Percentiles rank a stretch among this genome's conserved stretches.
These are phyloP conservation scores for Alternaria conjuncta DNA, from an alignment of 2,329 filamentous ascomycete species.

Conservation along the genomic window DNA sequence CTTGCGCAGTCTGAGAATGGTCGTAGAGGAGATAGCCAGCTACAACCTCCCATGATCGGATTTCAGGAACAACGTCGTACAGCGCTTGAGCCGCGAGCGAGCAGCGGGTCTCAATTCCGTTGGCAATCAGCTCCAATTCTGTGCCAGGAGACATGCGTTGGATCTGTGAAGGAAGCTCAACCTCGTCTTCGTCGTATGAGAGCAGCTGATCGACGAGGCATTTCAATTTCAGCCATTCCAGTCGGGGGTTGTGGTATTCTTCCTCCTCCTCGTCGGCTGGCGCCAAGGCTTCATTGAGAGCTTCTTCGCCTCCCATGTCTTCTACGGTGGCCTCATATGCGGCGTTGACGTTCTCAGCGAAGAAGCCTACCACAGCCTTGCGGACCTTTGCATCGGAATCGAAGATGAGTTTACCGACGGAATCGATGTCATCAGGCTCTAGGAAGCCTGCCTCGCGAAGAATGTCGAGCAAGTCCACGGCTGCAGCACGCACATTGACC, in stretches of 20 bases:
- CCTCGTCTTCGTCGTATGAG: conserved; percentile 75
- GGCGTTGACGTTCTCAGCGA: conserved; percentile 85
- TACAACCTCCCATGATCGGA: conserved; percentile 86
- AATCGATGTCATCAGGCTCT: conserved; percentile 89
- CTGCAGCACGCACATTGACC: conserved; percentile 75
- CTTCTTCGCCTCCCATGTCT: conserved; percentile 80
- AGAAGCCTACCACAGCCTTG: conserved; percentile 89
- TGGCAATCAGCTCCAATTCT: conserved; percentile 61
- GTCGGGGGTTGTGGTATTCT: conserved; percentile 75
- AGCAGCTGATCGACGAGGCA: conserved; percentile 84
- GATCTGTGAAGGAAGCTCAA: conserved; percentile 60
- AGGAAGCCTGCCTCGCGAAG: conserved; percentile 85
- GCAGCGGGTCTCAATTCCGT: conserved; percentile 78
- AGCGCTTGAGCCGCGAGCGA: conserved; percentile 84
- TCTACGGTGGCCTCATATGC: conserved; percentile 80
- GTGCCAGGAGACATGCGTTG: conserved; percentile 52
- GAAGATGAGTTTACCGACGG: conserved; percentile 85
- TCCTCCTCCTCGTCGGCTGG: conserved; percentile 73
- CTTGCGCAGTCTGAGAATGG: conserved; percentile 67
- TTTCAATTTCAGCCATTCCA: conserved; percentile 91
- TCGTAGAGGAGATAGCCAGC: conserved; percentile 92
- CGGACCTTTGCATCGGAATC: conserved; percentile 84
- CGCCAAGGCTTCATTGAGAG: conserved; percentile 75
- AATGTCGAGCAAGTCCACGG: conserved; percentile 81
- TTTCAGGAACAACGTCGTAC: conserved; percentile 79